Evolutionary conservation across 768 basidiomycete genomes (phyloP), one percentile per base, ranked within the genome.

Genomic region (Exsudoporus frostii): DNA sequence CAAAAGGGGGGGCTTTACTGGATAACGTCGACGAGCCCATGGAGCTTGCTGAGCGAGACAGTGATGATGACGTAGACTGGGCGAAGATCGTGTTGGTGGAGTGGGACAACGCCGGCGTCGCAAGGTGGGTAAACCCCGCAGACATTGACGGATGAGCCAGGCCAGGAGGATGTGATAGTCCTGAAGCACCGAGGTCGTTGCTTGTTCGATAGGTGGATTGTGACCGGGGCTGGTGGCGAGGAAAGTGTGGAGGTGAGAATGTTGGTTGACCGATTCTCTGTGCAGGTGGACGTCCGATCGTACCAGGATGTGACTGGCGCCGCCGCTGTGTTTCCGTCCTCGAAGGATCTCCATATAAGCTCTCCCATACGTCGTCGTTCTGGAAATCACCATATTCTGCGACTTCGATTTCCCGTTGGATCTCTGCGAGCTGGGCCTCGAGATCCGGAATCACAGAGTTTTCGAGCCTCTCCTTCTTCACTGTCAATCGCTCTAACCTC

Each of bases 391-490:
- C 74, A 69, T 47, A 73, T 56, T 53, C 73, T 49, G 47, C 40
- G 38, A 50, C 20, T 63, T 84, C 82, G 20, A 88, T 79, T 67
- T 91, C 85, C 24, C 72, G 72, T 58, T 81, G 78, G 45, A 88
- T 70, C 39, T 79, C 79, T 53, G 73, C 73, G 39, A 92, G 73
- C 65, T 85, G 81, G 45, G 80, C 78, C 68, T 90, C 88, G 38
- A 92, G 74, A 54, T 88, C 88, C 1, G 77, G 77, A 17, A 92
- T 74, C 14, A 78, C 71, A 29, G 70, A 71, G 5, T 62, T 71
- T 63, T 88, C 86, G 47, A 90, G 67, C 64, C 79, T 87, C 47
- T 90, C 89, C 62, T 77, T 78, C 73, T 84, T 86, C 51, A 71
- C 74, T 27, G 65, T 75, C 48, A 92, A 69, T 63, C 81, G 83